Base-by-base conservation (phyloP, 768 basidiomycete genomes). In the Panaeolus cyanescens region DNA sequence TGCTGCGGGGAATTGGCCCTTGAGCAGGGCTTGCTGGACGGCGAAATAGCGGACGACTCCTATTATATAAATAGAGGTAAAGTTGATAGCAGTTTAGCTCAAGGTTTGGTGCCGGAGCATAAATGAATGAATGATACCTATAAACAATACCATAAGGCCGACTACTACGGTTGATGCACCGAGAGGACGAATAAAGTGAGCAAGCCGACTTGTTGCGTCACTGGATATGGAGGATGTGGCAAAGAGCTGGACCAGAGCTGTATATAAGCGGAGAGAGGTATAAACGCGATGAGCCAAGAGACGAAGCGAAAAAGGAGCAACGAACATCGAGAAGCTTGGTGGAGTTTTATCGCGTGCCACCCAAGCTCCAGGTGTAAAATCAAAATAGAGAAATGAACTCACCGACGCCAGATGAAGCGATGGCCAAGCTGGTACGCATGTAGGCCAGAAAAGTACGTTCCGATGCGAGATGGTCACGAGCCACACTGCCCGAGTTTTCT, bases 171-270 rank as follows among this genome's bases (percentile, higher is more conserved):
- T 65, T 1, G 77, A 74, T 17, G 80, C 84, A n/a, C 86, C 86
- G 2, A 88, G 72, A 4, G 85, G 83, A 17, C 80, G 77, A 25
- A 84, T 80, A 64, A 74, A 80, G n/a, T 54, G 54, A 4, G 70
- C 70, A 4, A 68, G 62, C 39, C 65, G 70, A 62, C 70, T 64
- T 5, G 66, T 59, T 39, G 54, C 64, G 17, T 56, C 42, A 1
- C 39, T 6, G 13, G 72, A 58, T 3, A 64, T 45, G 15, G 67
- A 66, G 15, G 77, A 71, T 50, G 82, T 67, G 5, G 79, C 74
- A 65, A 87, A 84, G 3, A 88, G 69, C 61, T 87, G 86, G 0
- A 88, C 82, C 7, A 86, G 75, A n/a, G 83, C 85, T 83, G 57
- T 64, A 37, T n/a, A n/a, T n/a, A 39, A 30, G 15, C 19, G 3